These are phyloP conservation scores for Xylariaceae sp. DNA, from an alignment of 2,329 filamentous ascomycete genomes.

Conservation along the genomic window DNA sequence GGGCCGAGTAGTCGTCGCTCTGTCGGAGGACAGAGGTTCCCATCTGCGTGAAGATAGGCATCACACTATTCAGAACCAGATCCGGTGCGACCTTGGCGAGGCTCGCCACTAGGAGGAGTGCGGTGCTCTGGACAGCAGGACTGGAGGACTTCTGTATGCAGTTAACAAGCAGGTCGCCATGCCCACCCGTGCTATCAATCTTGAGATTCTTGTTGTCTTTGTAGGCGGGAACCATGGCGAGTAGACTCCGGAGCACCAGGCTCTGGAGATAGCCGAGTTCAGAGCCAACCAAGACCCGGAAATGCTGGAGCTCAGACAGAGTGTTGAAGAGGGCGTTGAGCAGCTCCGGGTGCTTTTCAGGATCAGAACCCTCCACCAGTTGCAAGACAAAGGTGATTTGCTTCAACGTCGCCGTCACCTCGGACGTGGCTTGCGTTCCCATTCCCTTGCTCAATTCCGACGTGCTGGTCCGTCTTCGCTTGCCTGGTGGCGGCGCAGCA, in stretches of 20 bases:
- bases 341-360: slow-evolving; percentile 69
- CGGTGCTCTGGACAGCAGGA: slow-evolving; percentile 88
- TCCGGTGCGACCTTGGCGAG: slow-evolving; percentile 85
- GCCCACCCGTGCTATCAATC: slow-evolving; percentile 73
- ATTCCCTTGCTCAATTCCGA: slow-evolving; percentile 58
- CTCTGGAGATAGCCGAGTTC: slow-evolving; percentile 89
- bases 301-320: slow-evolving; percentile 80
- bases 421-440: slow-evolving; percentile 56
- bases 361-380: slow-evolving; percentile 74
- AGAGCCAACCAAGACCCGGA: slow-evolving; percentile 73
- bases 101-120: slow-evolving; percentile 79
- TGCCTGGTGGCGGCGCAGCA: slow-evolving; percentile 66
- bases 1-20: slow-evolving; percentile 93
- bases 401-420: slow-evolving; percentile 62
- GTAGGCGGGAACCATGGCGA: slow-evolving; percentile 76
- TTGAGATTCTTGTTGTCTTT: slow-evolving; percentile 55
- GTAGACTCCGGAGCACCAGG: slow-evolving; percentile 72
- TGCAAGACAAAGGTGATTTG: slow-evolving; percentile 84
- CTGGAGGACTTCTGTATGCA: slow-evolving; percentile 89
- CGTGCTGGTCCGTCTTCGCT: slow-evolving; percentile 73
- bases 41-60: slow-evolving; percentile 99
- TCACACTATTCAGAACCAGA: slow-evolving; percentile 89
- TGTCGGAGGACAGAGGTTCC: slow-evolving; percentile 85
- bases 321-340: slow-evolving; percentile 75
- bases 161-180: slow-evolving; percentile 86